phyloP scores from a whole-genome alignment of 75 land plant species.

The Picea sitchensis region DNA sequence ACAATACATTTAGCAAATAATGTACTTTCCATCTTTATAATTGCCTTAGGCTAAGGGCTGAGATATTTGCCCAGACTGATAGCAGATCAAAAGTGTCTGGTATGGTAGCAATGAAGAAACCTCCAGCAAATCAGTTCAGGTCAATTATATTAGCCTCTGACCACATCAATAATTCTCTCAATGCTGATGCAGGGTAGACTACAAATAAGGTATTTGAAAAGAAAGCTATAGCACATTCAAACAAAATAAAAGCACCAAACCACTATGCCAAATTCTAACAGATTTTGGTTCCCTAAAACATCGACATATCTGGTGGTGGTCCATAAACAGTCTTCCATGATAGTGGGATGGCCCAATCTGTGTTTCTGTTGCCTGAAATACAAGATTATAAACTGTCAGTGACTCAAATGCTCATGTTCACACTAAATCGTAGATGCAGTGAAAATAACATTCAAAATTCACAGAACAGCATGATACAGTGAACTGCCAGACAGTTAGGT shows the following conservation, averaged over 20 bases:
- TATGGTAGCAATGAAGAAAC: too few relatives aligned
- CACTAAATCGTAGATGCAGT: background rate
- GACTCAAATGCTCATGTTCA: background rate
- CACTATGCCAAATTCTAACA: background rate
- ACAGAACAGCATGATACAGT: background rate
- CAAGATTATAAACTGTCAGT: background rate
- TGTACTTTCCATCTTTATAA: too few relatives aligned
- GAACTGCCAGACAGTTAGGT: background rate
- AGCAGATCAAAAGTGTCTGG: too few relatives aligned
- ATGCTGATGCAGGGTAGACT: background rate
- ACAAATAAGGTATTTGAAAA: background rate
- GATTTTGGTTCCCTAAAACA: constrained; percentile 41
- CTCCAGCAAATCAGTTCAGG: too few relatives aligned
- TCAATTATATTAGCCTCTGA: too few relatives aligned
- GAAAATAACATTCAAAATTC: background rate
- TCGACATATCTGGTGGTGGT: constrained; percentile 84
- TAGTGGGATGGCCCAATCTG: constrained; percentile 63
- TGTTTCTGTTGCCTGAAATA: constrained; percentile 39
- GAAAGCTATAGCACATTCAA: background rate
- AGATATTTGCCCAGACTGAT: too few relatives aligned
- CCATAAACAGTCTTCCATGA: constrained; percentile 95
- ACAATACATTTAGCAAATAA: too few relatives aligned
- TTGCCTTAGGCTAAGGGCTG: too few relatives aligned
- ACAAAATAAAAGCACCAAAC: constrained; percentile 1
- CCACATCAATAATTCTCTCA: too few relatives aligned